These are phyloP conservation scores for Trametes villosa DNA, from an alignment of 768 basidiomycete genomes.

Conservation along the genomic window DNA sequence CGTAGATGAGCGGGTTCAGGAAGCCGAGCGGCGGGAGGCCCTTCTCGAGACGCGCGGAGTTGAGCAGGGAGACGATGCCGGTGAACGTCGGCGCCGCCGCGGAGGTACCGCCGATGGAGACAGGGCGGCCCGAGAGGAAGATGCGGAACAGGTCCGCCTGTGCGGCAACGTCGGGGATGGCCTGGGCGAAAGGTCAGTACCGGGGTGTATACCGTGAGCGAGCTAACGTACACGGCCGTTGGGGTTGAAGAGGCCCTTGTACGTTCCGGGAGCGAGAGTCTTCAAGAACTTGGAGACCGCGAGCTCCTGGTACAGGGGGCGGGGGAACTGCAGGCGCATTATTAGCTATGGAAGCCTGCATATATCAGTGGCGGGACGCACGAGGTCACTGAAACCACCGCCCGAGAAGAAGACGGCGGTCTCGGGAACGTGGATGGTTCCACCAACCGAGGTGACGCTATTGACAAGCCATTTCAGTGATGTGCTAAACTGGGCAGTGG, in stretches of 20 bases:
- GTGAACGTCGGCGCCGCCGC: conserved; percentile 68
- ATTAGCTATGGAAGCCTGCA: neutral
- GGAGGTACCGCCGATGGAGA: conserved; percentile 64
- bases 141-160: conserved; percentile 56
- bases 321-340: conserved; percentile 46
- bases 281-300: conserved; percentile 50
- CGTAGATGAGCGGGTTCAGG: conserved; percentile 44
- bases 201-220: neutral
- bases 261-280: conserved; percentile 50
- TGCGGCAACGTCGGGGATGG: conserved; percentile 68
- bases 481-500: neutral
- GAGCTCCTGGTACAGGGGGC: conserved; percentile 56
- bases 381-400: conserved; percentile 75
- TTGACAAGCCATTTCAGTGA: too few species aligned
- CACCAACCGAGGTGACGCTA: conserved; percentile 77
- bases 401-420: conserved; percentile 64
- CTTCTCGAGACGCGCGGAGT: conserved; percentile 37
- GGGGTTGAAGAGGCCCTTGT: conserved; percentile 64
- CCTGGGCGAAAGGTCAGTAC: conserved; percentile 38
- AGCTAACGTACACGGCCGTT: conserved; percentile 23
- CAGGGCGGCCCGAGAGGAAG: conserved; percentile 43
- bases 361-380: conserved; percentile 34
- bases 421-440: conserved; percentile 62
- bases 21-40: conserved; percentile 40
- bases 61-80: conserved; percentile 62